Conservation (phyloP, 306 rosid genomes). For the Comarum palustre region DNA sequence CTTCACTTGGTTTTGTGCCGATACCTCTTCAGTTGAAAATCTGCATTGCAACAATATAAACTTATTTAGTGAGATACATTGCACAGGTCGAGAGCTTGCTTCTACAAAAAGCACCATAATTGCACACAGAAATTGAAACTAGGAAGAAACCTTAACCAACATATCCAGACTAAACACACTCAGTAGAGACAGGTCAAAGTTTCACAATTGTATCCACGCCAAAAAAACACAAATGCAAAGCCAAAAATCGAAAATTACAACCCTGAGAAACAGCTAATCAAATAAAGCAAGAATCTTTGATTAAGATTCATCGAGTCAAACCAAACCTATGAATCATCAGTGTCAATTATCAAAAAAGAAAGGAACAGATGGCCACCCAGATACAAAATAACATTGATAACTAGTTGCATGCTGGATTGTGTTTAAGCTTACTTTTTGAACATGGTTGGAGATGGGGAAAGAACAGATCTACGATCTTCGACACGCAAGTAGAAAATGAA, state of each 20-base stretch:
- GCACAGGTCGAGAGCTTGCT: not conserved
- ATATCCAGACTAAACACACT: not conserved
- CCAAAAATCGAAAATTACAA: no score
- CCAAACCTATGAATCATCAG: conserved; percentile 12
- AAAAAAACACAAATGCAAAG: no score
- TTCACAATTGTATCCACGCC: not conserved
- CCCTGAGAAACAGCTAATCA: not conserved
- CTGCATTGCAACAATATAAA: conserved; percentile 32
- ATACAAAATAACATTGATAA: not conserved
- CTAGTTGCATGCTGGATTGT: not conserved
- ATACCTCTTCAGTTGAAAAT: conserved; percentile 43
- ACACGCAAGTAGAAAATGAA: not conserved
- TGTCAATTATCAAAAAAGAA: not conserved
- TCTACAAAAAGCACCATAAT: not conserved
- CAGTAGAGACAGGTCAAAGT: not conserved
- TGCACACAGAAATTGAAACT: not conserved
- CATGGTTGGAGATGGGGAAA: conserved; percentile 20
- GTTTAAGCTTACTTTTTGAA: conserved; percentile 33
- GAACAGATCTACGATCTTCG: not conserved
- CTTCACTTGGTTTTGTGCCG: no score
- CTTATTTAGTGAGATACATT: not conserved
- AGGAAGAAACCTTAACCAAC: not conserved
- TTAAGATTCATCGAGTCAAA: no score
- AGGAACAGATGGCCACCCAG: not conserved
- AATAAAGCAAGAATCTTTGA: not conserved